Conservation (phyloP, 768 basidiomycete genomes). For the Serendipita sp. region DNA sequence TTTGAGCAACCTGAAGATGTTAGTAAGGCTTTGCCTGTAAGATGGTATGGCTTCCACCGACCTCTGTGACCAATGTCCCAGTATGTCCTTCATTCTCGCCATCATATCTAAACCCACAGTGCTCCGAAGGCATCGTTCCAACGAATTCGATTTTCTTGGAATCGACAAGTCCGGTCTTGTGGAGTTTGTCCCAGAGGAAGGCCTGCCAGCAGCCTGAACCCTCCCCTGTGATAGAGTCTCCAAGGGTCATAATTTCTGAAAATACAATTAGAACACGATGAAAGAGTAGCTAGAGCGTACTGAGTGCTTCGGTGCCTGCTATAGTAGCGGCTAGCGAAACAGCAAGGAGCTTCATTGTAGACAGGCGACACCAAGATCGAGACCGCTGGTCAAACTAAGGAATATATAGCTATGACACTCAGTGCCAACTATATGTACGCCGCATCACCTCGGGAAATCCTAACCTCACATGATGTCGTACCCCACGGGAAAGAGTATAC, state of each 20-base stretch:
- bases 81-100: background rate
- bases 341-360: background rate
- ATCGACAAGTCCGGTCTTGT: background rate
- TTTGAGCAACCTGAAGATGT: background rate
- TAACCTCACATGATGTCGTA: no score
- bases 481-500: no score
- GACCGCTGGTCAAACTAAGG: no score
- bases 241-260: slow-evolving; percentile 1
- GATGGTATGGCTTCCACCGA: background rate
- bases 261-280: background rate
- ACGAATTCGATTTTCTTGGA: slow-evolving; percentile 4
- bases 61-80: background rate
- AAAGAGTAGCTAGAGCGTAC: background rate
- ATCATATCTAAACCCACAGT: background rate
- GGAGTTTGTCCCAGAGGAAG: background rate
- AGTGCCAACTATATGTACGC: no score
- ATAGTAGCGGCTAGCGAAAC: background rate
- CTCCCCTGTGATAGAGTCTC: background rate
- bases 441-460: no score
- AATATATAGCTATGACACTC: no score
- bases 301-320: background rate
- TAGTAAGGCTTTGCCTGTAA: background rate
- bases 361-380: no score
- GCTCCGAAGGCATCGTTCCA: background rate
- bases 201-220: slow-evolving; percentile 1